Base-by-base conservation (phyloP, 2,329 filamentous ascomycete genomes). In the Ophiostoma tasmaniense region DNA sequence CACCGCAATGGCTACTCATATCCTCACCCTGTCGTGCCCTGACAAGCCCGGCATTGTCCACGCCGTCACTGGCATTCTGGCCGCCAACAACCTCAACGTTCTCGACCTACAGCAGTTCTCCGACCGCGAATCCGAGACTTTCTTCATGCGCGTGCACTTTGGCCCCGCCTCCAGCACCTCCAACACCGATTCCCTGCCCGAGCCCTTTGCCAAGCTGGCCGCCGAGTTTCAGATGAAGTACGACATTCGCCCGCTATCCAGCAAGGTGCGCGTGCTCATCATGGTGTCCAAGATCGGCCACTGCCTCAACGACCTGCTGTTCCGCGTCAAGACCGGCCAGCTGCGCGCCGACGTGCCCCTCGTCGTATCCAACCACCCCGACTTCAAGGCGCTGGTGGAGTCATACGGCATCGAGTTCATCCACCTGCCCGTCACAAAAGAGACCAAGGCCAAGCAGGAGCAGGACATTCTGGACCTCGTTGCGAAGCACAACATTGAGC, bases 251-350 rank as follows among this genome's bases (percentile, higher is more conserved):
- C 86, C 89, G 3, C 84, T 87, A 14, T 80, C 87, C 66, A 83
- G 87, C 75, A 93, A 92, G 81, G 88, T 89, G 69, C 85, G 88
- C 73, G 89, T 93, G 66, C 82, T 95, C 74, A 92, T 95, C 82
- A 94, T 95, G 91, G 91, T 94, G 37, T 93, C 90, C 75, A 93
- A 93, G 81, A 93, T 92, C 74, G 91, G 91, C 10, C 91, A 94
- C 82, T 94, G 91, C 83, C 71, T 74, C 52, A 73, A 74, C 71
- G 73, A 93, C 78, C 81, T 95, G 66, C 84, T 95, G 50, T 95
- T 92, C 86, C 88, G 91, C 69, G 85, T 89, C 75, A 89, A 89
- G 78, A 66, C 71, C 10, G 72, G 72, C 68, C 90, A 93, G 79
- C 82, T 95, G 68, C 85, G 84, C 75, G 89, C 94, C 73, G 90